Evolutionary conservation across 202 grass and related monocot species (phyloP).

Genomic region (Brachypodium distachyon): DNA sequence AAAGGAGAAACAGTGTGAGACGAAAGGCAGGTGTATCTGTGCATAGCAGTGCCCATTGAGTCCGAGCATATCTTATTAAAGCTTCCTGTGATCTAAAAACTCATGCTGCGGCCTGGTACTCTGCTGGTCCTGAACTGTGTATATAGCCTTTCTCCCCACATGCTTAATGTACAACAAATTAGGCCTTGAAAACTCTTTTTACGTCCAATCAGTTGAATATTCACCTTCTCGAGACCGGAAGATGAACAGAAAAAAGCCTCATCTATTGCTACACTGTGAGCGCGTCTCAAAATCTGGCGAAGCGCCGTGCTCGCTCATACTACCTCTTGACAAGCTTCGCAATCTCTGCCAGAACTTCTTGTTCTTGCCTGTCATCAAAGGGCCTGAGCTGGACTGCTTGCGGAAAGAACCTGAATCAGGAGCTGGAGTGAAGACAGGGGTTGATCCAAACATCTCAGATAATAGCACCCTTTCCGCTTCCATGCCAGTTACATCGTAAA

Average conservation of each 20-base stretch:
- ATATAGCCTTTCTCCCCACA: conserved; percentile 15
- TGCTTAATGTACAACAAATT: conserved; percentile 13
- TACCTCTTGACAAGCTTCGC: conserved; percentile 59
- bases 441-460: conserved; percentile 62
- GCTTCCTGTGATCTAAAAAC: background rate
- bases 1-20: background rate
- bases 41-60: background rate
- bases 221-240: background rate
- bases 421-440: conserved; percentile 40
- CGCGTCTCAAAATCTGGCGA: conserved; percentile 53
- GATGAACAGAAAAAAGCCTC: background rate
- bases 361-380: conserved; percentile 54
- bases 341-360: conserved; percentile 79
- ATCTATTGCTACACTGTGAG: conserved; percentile 38
- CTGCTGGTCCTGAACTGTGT: conserved; percentile 9
- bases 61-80: background rate
- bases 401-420: conserved; percentile 49
- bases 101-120: background rate
- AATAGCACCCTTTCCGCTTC: conserved; percentile 82
- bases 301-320: conserved; percentile 71
- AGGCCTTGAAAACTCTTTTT: background rate
- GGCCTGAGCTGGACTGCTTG: conserved; percentile 79
- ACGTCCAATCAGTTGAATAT: conserved; percentile 20
- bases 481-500: conserved; percentile 37
- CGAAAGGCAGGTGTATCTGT: background rate